phyloP scores from a whole-genome alignment of 495 filamentous ascomycete genomes.

The Jackrogersella minutella region DNA sequence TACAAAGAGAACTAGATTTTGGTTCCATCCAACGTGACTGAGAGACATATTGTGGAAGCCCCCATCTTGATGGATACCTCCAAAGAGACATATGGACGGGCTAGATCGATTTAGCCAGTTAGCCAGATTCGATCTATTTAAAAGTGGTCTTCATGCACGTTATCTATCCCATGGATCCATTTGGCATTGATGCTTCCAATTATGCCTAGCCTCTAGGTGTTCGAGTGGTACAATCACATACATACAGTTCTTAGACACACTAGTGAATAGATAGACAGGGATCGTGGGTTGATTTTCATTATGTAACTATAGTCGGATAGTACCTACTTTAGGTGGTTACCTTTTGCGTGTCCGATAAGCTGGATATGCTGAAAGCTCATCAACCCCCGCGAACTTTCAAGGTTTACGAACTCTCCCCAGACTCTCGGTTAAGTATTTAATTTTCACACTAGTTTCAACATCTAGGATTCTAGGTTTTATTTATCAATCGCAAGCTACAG shows the following conservation, averaged over 20 bases:
- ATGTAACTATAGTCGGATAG: no score
- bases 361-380: background rate
- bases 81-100: no score
- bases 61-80: no score
- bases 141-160: constrained; percentile 17
- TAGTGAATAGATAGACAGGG: no score
- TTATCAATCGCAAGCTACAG: background rate
- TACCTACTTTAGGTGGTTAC: background rate
- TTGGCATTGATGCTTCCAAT: no score
- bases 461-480: background rate
- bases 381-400: background rate
- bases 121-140: constrained; percentile 1
- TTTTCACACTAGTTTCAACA: background rate
- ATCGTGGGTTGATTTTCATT: no score
- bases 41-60: no score
- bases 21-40: no score
- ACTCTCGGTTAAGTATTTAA: background rate
- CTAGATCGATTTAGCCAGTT: no score
- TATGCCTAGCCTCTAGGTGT: no score
- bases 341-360: constrained; percentile 22
- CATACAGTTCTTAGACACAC: no score
- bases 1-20: constrained; percentile 25
- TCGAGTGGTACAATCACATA: no score
- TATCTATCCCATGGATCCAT: constrained; percentile 24
- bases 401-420: background rate